Conservation (phyloP, 371 early-diverging fungal species). For the Mortierella sp. region DNA sequence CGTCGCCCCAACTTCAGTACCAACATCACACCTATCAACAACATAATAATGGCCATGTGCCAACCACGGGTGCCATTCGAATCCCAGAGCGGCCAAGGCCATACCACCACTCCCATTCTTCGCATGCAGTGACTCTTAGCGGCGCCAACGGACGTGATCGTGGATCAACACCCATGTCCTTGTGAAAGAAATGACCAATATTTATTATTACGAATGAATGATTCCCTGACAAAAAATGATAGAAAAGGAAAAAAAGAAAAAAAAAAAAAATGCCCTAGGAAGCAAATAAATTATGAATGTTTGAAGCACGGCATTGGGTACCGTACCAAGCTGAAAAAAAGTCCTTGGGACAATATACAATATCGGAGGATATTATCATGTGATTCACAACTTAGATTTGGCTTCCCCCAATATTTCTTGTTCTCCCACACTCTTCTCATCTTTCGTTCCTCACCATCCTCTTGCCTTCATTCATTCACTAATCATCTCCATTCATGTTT, state of each 20-base stretch:
- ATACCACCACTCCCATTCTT: constrained; percentile 43
- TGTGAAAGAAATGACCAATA: not conserved
- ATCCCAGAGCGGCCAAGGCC: constrained; percentile 45
- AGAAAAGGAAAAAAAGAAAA: not conserved
- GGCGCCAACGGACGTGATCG: constrained; percentile 6
- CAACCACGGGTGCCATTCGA: constrained; percentile 12
- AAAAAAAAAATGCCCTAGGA: not conserved
- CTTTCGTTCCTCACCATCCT: not conserved
- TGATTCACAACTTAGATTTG: no score
- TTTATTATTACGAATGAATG: not conserved
- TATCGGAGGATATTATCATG: no score
- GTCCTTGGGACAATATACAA: no score
- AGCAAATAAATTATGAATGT: not conserved
- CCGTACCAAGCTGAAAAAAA: no score
- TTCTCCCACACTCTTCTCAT: not conserved
- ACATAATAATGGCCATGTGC: constrained; percentile 10
- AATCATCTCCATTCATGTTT: constrained; percentile 29
- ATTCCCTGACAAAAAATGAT: not conserved
- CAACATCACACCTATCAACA: constrained; percentile 1
- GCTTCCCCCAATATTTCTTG: no score
- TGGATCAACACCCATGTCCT: constrained; percentile 46
- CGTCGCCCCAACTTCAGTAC: constrained; percentile 10
- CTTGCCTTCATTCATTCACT: not conserved
- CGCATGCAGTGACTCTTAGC: constrained; percentile 22
- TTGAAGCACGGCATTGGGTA: not conserved